These are phyloP conservation scores for Alloascoidea hylecoeti DNA, from an alignment of 805 yeast species.

Conservation along the genomic window DNA sequence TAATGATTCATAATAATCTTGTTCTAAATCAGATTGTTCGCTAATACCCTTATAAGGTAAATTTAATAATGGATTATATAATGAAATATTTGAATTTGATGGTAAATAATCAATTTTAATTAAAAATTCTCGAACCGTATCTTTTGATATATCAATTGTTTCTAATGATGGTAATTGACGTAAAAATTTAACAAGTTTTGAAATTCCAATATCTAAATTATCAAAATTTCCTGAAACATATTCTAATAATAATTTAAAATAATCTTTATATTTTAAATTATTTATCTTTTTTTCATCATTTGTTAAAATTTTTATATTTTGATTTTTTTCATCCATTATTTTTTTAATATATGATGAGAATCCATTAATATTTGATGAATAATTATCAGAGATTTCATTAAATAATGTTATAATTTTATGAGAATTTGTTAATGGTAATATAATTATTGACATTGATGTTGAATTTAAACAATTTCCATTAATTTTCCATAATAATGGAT, in stretches of 20 bases:
- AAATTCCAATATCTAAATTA: conserved; percentile 1
- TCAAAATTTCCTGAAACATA: conserved; percentile 3
- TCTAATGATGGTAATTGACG: conserved; percentile 4
- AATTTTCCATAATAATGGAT: background rate
- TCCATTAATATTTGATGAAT: no score
- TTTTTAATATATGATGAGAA: no score
- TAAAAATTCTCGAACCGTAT: background rate
- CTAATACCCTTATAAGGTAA: background rate
- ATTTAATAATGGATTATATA: background rate
- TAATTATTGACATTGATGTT: no score
- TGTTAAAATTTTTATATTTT: no score
- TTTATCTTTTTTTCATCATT: no score
- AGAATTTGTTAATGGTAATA: no score
- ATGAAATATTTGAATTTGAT: background rate
- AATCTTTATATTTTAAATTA: no score
- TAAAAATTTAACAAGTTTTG: conserved; percentile 3
- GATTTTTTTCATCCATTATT: no score
- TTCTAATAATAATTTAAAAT: conserved; percentile 22
- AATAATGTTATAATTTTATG: no score
- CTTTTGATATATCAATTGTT: background rate
- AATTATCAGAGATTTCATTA: no score
- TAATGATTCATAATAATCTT: background rate
- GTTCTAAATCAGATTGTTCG: background rate
- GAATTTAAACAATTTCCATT: no score
- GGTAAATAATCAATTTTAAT: background rate